Evolutionary conservation across 768 basidiomycete genomes (phyloP).

Genomic region (Sporobolomyces phaffii): DNA sequence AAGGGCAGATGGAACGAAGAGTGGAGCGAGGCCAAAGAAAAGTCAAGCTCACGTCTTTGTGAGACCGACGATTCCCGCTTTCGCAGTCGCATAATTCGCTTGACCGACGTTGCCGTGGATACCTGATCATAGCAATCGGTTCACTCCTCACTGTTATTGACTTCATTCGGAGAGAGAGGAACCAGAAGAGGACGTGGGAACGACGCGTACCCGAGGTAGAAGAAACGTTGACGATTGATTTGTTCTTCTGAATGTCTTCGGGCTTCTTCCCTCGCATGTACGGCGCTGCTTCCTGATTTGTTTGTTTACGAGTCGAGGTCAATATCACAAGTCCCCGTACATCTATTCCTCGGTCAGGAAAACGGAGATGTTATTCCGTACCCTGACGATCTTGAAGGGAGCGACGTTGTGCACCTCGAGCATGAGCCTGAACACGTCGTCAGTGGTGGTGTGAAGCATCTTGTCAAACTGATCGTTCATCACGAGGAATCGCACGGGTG

Average conservation of each 20-base stretch:
- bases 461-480: slow-evolving; percentile 79
- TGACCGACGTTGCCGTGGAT: slow-evolving; percentile 83
- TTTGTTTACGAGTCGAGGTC: too few species aligned
- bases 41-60: slow-evolving; percentile 61
- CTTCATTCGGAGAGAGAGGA: too few species aligned
- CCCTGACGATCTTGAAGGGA: slow-evolving; percentile 72
- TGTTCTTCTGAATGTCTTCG: slow-evolving; percentile 54
- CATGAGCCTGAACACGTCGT: slow-evolving; percentile 74
- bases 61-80: slow-evolving; percentile 61
- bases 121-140: too few species aligned
- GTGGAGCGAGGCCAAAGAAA: background rate
- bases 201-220: slow-evolving; percentile 50
- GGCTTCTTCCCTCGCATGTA: slow-evolving; percentile 71
- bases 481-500: slow-evolving; percentile 58
- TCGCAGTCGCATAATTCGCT: slow-evolving; percentile 37
- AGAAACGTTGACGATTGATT: slow-evolving; percentile 74
- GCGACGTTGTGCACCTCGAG: slow-evolving; percentile 78
- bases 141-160: too few species aligned
- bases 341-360: too few species aligned
- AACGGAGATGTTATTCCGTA: background rate
- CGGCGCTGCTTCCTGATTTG: slow-evolving; percentile 60
- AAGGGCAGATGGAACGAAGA: too few species aligned
- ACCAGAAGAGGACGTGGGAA: background rate
- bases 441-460: slow-evolving; percentile 66
- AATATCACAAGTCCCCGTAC: too few species aligned